phyloP scores from a whole-genome alignment of 208 protist genomes.

The Leishmania amazonensis region DNA sequence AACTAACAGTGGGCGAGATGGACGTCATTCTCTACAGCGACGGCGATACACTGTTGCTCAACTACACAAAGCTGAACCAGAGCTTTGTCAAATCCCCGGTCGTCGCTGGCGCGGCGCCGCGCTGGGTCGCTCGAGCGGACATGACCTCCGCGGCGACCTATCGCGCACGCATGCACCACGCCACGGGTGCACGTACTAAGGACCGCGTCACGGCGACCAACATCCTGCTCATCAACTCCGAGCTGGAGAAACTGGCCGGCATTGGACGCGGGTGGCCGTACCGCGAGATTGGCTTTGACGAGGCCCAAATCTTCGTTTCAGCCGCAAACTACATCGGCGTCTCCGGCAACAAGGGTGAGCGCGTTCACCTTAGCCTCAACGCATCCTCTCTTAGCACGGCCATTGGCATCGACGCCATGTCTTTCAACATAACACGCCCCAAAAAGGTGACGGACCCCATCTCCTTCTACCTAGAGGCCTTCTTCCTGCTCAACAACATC shows the following conservation, averaged over 20 bases:
- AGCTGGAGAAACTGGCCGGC: constrained; percentile 57
- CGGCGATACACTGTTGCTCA: constrained; percentile 35
- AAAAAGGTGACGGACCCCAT: constrained; percentile 21
- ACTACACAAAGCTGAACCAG: constrained; percentile 54
- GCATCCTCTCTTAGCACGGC: constrained; percentile 4
- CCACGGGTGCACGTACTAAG: background rate
- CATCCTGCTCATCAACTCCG: constrained; percentile 77
- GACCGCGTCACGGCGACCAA: constrained; percentile 30
- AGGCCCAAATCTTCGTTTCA: constrained; percentile 78
- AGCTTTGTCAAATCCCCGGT: constrained; percentile 10
- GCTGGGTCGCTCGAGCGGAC: constrained; percentile 57
- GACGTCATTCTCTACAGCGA: constrained; percentile 59
- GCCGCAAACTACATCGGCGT: constrained; percentile 71
- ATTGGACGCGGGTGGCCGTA: constrained; percentile 90
- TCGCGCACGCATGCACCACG: background rate
- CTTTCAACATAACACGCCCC: constrained; percentile 34
- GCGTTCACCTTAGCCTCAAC: constrained; percentile 52
- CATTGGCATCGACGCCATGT: constrained; percentile 1
- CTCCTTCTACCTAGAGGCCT: constrained; percentile 29
- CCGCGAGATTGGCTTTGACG: constrained; percentile 72
- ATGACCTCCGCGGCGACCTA: constrained; percentile 26
- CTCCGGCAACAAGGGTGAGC: constrained; percentile 57
- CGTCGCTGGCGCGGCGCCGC: constrained; percentile 53
- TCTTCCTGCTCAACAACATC: constrained; percentile 61
- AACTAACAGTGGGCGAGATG: constrained; percentile 70